A percentile compares a stretch with the other conserved stretches of the same genome.
phyloP scores from a whole-genome alignment of 2,329 filamentous ascomycete genomes.

The Colletotrichum sp. region DNA sequence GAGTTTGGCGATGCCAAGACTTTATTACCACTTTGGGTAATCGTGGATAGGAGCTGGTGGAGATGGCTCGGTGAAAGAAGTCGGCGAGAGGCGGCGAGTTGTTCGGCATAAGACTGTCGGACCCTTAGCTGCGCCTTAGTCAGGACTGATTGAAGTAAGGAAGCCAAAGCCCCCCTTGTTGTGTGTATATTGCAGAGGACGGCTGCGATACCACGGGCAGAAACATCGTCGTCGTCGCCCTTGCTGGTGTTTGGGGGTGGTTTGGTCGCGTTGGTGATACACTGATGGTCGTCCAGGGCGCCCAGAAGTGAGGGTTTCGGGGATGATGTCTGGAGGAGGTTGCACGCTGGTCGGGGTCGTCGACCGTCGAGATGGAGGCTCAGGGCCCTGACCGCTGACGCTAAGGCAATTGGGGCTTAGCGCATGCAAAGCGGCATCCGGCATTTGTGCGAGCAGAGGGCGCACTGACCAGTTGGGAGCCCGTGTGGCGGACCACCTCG shows the following conservation, averaged over 20 bases:
- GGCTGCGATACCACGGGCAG: not conserved
- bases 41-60: not conserved
- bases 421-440: not conserved
- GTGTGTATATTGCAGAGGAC: not conserved
- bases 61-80: not conserved
- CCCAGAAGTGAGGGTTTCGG: not conserved
- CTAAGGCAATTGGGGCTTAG: not conserved
- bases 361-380: conserved; percentile 9
- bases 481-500: not conserved
- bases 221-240: not conserved
- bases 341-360: not conserved
- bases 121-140: not conserved
- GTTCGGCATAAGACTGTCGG: not conserved
- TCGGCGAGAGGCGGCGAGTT: not conserved
- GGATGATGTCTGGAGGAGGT: not conserved
- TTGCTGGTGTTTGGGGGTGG: not conserved
- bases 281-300: not conserved
- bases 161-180: not conserved
- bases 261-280: not conserved
- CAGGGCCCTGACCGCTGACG: not conserved
- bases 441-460: not conserved
- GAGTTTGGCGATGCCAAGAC: not conserved
- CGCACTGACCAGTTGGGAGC: not conserved
- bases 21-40: not conserved
- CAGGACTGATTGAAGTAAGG: not conserved